Evolutionary conservation across 768 basidiomycete species (phyloP), one percentile per base, ranked within the genome.

Genomic region (Roridomyces roridus): DNA sequence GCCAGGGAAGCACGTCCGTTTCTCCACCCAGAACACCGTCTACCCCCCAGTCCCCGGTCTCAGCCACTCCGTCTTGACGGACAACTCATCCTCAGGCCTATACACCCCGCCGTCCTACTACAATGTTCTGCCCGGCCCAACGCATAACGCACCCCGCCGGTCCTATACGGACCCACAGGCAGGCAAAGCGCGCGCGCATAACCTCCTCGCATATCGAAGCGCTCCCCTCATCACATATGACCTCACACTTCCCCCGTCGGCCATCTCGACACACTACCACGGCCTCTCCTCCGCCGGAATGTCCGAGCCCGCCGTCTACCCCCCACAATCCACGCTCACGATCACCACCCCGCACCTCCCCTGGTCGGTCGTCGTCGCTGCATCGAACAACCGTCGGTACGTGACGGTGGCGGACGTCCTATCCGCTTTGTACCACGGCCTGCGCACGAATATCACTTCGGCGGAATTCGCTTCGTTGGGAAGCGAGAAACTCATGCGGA

Each of bases 291-390:
- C 48, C 1, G 43, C 37, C 4, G 56, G 56, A 10, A 34, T 57
- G 31, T 40, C 21, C 23, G 60, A 62, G 23, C 51, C 60, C 42
- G 60, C 60, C 14, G 54, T 62, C 31, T 57, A 49, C 36, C 55
- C 60, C 8, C 60, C 60, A 14, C 50, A 53, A 15, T 23, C n/a
- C 10, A 31, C 31, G 17, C 36, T 62, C 28, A 49, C 60, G 26
- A 48, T 62, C 21, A 37, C 25, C 34, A 51, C 50, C 14, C 55
- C 55, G 10, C 55, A 62, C 51, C 51, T 62, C 20, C 55, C 55
- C 4, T 62, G 60, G 60, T 14, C 61, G 21, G 63, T 28, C 18
- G 40, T 20, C 37, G 37, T 51, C 42, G 26, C 21, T 37, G 50
- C 50, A 37, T 51, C 39, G 50, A 34, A n/a, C n/a, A n/a, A 34